Evolutionary conservation across 2,329 filamentous ascomycete genomes (phyloP).

Genomic region (Onygenales sp.): DNA sequence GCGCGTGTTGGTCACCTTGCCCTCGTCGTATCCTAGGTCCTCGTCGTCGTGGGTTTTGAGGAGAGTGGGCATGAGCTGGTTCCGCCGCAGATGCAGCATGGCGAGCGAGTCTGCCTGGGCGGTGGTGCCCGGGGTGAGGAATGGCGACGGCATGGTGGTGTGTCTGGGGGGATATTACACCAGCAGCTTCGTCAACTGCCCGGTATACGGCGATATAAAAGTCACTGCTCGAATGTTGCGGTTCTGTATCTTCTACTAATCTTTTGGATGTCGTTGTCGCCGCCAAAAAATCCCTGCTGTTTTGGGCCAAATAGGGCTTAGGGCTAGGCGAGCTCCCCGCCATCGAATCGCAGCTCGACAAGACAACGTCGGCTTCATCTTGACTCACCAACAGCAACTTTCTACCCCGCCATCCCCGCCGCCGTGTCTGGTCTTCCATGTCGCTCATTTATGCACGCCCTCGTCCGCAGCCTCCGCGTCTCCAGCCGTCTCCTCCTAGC

Average conservation of each 20-base stretch:
- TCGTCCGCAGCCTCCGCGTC: neutral
- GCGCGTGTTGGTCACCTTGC: conserved; percentile 76
- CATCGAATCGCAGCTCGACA: neutral
- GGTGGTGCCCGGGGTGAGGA: conserved; percentile 59
- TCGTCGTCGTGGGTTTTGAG: conserved; percentile 53
- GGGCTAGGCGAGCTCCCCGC: neutral
- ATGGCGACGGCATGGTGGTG: conserved; percentile 53
- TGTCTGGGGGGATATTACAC: neutral
- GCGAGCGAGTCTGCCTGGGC: conserved; percentile 61
- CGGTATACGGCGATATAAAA: neutral
- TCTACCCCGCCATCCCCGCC: neutral
- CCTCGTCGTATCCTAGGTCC: conserved; percentile 64
- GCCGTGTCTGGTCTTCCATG: neutral
- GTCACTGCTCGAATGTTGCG: neutral
- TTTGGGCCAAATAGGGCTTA: conserved; percentile 3
- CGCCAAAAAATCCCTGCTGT: neutral
- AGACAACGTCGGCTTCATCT: neutral
- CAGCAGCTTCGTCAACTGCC: neutral
- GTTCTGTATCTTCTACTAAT: neutral
- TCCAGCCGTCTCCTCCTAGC: conserved; percentile 1
- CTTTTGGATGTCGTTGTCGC: neutral
- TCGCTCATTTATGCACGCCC: conserved; percentile 5
- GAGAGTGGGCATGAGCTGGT: conserved; percentile 69
- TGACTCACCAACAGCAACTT: neutral
- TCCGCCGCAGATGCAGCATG: conserved; percentile 79